Conservation (phyloP, 1,284 basidiomycete species). For the Irpex sp. region DNA sequence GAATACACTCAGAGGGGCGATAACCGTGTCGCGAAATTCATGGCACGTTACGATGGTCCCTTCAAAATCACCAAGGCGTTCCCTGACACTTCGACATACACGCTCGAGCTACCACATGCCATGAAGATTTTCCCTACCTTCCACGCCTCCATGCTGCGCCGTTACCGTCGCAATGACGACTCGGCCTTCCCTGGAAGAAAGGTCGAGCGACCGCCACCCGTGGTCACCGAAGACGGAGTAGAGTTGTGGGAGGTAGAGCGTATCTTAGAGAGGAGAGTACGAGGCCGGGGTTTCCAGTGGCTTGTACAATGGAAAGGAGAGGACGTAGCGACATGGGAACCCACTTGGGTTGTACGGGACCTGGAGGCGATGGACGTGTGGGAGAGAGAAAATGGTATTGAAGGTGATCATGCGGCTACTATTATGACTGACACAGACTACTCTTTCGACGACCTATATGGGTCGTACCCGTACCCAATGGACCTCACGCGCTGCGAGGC, state of each 20-base stretch:
- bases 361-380: too few relatives aligned
- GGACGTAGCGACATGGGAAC: too few relatives aligned
- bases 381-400: too few relatives aligned
- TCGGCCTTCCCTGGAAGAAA: neutral
- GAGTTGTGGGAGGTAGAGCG: neutral
- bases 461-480: too few relatives aligned
- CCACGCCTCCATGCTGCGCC: neutral
- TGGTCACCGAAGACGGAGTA: neutral
- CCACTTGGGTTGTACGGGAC: too few relatives aligned
- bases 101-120: neutral
- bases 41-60: conserved; percentile 2
- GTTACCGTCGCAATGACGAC: neutral
- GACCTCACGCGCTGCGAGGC: too few relatives aligned
- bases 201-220: neutral
- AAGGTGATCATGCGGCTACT: too few relatives aligned
- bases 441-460: too few relatives aligned
- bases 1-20: conserved; percentile 25
- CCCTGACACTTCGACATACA: conserved; percentile 2
- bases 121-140: neutral
- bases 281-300: neutral
- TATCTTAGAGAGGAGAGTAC: neutral
- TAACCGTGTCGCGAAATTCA: conserved; percentile 13
- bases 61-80: neutral
- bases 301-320: neutral
- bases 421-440: too few relatives aligned